Conservation (phyloP, 202 grass and related monocot species). For the Panicum hallii region DNA sequence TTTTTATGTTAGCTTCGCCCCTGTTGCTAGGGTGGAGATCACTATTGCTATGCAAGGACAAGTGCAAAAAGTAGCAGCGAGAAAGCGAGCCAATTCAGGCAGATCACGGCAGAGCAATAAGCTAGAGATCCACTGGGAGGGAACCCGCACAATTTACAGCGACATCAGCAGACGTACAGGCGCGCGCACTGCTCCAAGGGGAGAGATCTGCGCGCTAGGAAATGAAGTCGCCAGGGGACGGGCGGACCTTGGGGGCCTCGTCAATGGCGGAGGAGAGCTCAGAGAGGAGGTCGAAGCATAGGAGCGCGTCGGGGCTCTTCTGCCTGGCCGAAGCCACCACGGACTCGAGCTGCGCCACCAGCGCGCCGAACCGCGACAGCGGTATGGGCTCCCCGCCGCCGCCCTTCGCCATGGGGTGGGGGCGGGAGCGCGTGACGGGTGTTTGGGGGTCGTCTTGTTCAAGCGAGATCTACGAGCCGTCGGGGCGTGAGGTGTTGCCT, state of each 20-base stretch:
- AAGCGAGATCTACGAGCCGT: slow-evolving; percentile 40
- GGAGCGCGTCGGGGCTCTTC: slow-evolving; percentile 80
- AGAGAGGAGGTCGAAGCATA: slow-evolving; percentile 99
- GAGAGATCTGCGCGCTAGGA: slow-evolving; percentile 26
- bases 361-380: slow-evolving; percentile 85
- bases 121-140: slow-evolving; percentile 17
- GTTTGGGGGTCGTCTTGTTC: slow-evolving; percentile 36
- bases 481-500: not conserved
- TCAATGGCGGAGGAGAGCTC: slow-evolving; percentile 84
- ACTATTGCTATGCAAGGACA: slow-evolving; percentile 15
- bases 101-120: slow-evolving; percentile 25
- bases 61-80: not conserved
- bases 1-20: too few relatives aligned
- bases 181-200: slow-evolving; percentile 5
- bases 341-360: slow-evolving; percentile 95
- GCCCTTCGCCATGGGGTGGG: slow-evolving; percentile 68
- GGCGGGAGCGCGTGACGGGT: slow-evolving; percentile 21
- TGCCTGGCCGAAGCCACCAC: slow-evolving; percentile 84
- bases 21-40: not conserved
- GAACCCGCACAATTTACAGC: not conserved
- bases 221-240: not conserved
- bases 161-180: slow-evolving; percentile 18
- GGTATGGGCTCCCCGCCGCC: slow-evolving; percentile 61
- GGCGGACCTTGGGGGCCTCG: slow-evolving; percentile 76
- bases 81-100: not conserved